Base-by-base conservation (phyloP, 2,329 filamentous ascomycete genomes). In the Penicillium freii region DNA sequence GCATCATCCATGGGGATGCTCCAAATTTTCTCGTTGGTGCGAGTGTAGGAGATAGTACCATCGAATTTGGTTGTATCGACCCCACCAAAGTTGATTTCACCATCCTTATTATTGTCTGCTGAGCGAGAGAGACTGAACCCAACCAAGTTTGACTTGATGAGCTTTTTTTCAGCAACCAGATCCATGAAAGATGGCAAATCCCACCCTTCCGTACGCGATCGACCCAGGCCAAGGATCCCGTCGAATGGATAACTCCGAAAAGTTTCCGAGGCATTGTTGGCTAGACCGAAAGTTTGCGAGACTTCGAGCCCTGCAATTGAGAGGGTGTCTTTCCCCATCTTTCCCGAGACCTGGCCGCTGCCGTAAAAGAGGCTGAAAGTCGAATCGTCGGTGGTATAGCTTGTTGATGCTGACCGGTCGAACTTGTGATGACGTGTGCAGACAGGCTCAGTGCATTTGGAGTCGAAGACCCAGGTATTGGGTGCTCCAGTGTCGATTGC, bases 401-500 rank as follows among this genome's bases (percentile, higher is more conserved):
- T 86, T 47, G 77, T 81, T 4, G 91, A 96, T 62, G 88, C 83
- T 3, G 77, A 74, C 4, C 81, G 70, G 15, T 88, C 88, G 69
- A 91, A 93, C 0, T 82, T 85, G 66, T 85, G 85, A 72, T 96
- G 92, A 63, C 80, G 78, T 31, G 75, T 71, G 71, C 92, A 96
- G 5, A 90, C 83, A 25, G 80, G 73, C 3, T 84, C 85, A 17
- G 73, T 80, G 77, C 92, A 96, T 54, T 81, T 77, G 17, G 84
- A 79, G 31, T 87, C 84, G 84, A 94, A 94, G 21, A 96, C 84
- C 92, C 92, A 96, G 13, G 87, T 91, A 57, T 90, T 91, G 19
- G 80, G 78, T 15, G 81, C 80, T 8, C 81, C 82, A 0, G 81
- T 81, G 66, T 85, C 82, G 15, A 84, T 66, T 53, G 84, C 69